Evolutionary conservation across 2,329 filamentous ascomycete species (phyloP).

Genomic region (Aulographum hederae): DNA sequence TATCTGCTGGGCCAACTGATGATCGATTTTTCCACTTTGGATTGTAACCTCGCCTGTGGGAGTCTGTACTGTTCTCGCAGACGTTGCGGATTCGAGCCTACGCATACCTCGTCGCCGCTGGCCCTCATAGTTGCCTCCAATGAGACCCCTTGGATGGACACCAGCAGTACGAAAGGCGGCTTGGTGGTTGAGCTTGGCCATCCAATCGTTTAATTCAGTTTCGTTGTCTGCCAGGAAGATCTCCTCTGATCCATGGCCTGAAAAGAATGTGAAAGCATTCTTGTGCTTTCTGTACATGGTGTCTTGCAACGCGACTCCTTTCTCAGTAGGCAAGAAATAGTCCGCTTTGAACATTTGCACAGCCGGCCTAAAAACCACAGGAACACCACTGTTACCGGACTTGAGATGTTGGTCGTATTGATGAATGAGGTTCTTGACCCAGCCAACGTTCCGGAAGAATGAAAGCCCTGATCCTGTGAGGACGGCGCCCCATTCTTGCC

Average conservation of each 20-base stretch:
- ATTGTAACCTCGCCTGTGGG: slow-evolving; percentile 57
- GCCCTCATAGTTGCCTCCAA: slow-evolving; percentile 71
- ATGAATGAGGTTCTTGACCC: slow-evolving; percentile 79
- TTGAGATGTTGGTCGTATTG: slow-evolving; percentile 74
- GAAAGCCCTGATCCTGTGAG: slow-evolving; percentile 94
- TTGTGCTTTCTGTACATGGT: slow-evolving; percentile 87
- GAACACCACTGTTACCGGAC: slow-evolving; percentile 53
- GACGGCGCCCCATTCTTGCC: slow-evolving; percentile 97
- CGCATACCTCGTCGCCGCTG: slow-evolving; percentile 56
- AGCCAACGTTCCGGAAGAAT: slow-evolving; percentile 83
- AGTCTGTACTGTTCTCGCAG: slow-evolving; percentile 42
- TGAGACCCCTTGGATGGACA: slow-evolving; percentile 73
- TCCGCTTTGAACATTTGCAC: slow-evolving; percentile 88
- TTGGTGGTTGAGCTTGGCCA: slow-evolving; percentile 89
- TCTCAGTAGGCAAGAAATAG: slow-evolving; percentile 79
- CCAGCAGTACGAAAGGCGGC: slow-evolving; percentile 85
- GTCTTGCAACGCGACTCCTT: slow-evolving; percentile 77
- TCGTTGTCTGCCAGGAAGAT: slow-evolving; percentile 82
- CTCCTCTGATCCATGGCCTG: slow-evolving; percentile 75
- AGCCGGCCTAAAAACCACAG: slow-evolving; percentile 79
- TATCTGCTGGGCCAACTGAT: slow-evolving; percentile 73
- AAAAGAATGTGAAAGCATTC: slow-evolving; percentile 79
- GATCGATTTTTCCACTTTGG: slow-evolving; percentile 55
- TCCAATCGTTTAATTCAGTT: slow-evolving; percentile 87
- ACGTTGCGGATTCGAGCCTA: slow-evolving; percentile 42